These are phyloP conservation scores for Phytophthora quininea DNA, from an alignment of 352 stramenopile species.

Conservation along the genomic window DNA sequence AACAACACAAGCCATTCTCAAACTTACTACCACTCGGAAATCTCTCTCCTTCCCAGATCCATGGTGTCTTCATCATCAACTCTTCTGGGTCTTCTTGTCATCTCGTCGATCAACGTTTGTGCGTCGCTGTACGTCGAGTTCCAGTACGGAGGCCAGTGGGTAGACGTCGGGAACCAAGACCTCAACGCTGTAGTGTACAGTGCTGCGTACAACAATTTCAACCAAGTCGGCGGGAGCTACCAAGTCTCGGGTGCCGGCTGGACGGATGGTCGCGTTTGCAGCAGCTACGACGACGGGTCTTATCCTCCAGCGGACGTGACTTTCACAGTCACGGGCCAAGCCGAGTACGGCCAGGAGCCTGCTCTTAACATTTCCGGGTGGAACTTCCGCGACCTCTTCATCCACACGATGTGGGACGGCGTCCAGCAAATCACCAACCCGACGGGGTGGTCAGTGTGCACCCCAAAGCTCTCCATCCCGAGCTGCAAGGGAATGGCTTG, in stretches of 20 bases:
- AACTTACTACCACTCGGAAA: too few species aligned
- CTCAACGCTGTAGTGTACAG: slow-evolving; percentile 1
- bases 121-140: neutral
- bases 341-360: slow-evolving; percentile 1
- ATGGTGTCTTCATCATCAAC: neutral
- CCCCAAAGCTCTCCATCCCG: neutral
- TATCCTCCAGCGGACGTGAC: neutral
- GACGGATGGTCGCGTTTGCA: neutral
- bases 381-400: slow-evolving; percentile 17
- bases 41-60: too few species aligned
- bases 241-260: neutral
- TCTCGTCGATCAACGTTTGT: neutral
- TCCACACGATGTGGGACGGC: slow-evolving; percentile 13
- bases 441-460: slow-evolving; percentile 2
- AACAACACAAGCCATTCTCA: too few species aligned
- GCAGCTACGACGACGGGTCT: neutral
- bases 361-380: slow-evolving; percentile 1
- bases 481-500: neutral
- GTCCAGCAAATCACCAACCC: slow-evolving; percentile 6
- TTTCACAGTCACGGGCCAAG: slow-evolving; percentile 6
- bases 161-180: slow-evolving; percentile 2
- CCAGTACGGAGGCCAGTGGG: slow-evolving; percentile 15
- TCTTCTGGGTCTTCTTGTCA: neutral
- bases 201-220: slow-evolving; percentile 9
- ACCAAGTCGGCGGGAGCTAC: slow-evolving; percentile 1